Base-by-base conservation (phyloP, 2,329 filamentous ascomycete genomes). In the Ascocoryne sarcoides region DNA sequence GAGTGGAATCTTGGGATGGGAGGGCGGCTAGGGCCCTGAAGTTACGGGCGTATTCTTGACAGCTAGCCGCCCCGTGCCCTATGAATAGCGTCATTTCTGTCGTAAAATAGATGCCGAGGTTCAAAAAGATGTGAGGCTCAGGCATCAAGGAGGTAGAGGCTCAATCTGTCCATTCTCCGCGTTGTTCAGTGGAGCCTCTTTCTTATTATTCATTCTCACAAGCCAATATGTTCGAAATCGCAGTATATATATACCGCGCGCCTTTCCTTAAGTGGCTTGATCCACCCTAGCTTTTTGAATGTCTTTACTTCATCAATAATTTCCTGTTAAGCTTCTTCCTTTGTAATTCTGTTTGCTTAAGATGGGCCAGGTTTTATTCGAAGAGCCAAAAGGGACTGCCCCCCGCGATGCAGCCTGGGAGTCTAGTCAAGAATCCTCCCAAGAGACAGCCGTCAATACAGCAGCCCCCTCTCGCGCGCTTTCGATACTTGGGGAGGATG, bases 401-500 rank as follows among this genome's bases (percentile, higher is more conserved):
- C 23, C 23, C 12, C 7, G 12, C 7, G 23, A 26, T 7, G 12
- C 12, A 7, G 7, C 7, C 7, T 12, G 12, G 7, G 12, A 26
- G 7, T 26, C 23, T 7, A 12, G 23, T 7, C 12, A 12, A 12
- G 36, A 29, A 12, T 41, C 43, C 2, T 26, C 36, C 2, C 32
- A 37, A 35, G 44, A 32, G 10, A 46, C 44, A 38, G 44, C 39
- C 36, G 40, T 43, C 33, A 46, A 46, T 26, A 46, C 44, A 4
- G 40, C 44, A 3, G 40, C 34, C 10, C 44, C 44, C 1, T 46
- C 44, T 20, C 40, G 37, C 2, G 26, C 30, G 1, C 17, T 37
- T 9, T 46, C 44, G 23, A 26, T 12, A 26, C 12, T 26, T 26
- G 23, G 23, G 7, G 12, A 26, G 12, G 23, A 26, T 7, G 23